Evolutionary conservation across 495 filamentous ascomycete species (phyloP), one percentile per base, ranked within the genome.

Genomic region (Trichoderma gamsii): DNA sequence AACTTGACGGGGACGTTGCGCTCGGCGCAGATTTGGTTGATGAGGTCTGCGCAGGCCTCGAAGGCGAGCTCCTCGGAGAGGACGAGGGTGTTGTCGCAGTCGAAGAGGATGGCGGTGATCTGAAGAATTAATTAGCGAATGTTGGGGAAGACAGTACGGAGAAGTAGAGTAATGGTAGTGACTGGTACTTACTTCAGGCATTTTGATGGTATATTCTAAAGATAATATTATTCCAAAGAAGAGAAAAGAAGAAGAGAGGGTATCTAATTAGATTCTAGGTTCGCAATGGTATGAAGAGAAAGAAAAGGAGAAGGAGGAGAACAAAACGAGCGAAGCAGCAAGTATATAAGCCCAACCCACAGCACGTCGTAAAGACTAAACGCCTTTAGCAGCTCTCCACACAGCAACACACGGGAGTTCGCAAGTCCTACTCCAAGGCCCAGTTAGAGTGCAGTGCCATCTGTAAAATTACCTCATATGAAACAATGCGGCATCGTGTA

Each of bases 11-110:
- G 7, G 38, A 89, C 83, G 75, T 84, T 77, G 72, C 87, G 83
- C 73, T 85, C 84, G 71, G 84, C 82, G 72, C 95, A 84, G 77
- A 97, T 91, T 79, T 95, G 87, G 83, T 97, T 97, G 81, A 92
- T 88, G 73, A 97, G 85, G 71, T 95, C 90, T 73, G 93, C 90
- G 80, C 93, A 97, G 69, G 92, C 93, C 81, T 95, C 92, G 79
- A 97, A 97, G 79, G 93, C 93, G 74, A 97, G 84, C 71, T 86
- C 86, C 81, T 97, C 93, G 69, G 92, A 96, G 74, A 96, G 88
- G 80, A 93, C 91, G 73, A 97, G 91, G 66, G 93, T 97, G 84
- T 97, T 97, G 87, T 97, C 93, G 83, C 93, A 97, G 82, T 97
- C 93, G 80, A 97, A 88, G 78, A 97, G 91, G 79, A 97, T 69